Evolutionary conservation across 2,329 filamentous ascomycete genomes (phyloP).

Genomic region (Teratosphaeria pseudoeucalypti): DNA sequence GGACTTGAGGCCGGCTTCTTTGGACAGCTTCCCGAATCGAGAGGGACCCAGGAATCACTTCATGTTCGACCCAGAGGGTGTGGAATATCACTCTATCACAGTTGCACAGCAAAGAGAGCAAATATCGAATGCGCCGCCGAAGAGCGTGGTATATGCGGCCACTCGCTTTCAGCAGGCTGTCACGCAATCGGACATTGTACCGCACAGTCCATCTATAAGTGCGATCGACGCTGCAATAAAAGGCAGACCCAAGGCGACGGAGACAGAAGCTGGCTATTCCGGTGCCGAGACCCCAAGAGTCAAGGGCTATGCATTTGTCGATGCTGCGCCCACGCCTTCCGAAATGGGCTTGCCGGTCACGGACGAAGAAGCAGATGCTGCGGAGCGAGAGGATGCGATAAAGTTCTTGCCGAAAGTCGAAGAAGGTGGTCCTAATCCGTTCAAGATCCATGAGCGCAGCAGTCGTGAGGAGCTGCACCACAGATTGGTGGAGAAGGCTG

Average conservation of each 20-base stretch:
- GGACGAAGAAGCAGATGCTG: conserved; percentile 24
- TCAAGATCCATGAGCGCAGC: conserved; percentile 64
- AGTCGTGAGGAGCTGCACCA: conserved; percentile 73
- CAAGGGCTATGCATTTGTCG: conserved; percentile 89
- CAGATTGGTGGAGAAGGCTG: conserved; percentile 73
- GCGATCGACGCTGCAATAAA: conserved; percentile 76
- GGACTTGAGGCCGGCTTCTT: conserved; percentile 62
- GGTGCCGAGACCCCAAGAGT: conserved; percentile 78
- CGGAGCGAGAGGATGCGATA: conserved; percentile 27
- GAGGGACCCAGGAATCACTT: conserved; percentile 62
- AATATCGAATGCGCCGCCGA: conserved; percentile 63
- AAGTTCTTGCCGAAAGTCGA: conserved; percentile 37
- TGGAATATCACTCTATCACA: conserved; percentile 48
- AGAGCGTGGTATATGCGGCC: conserved; percentile 68
- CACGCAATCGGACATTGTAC: conserved; percentile 30
- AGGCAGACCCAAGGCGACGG: conserved; percentile 53
- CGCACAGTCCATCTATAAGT: conserved; percentile 73
- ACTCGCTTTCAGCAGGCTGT: conserved; percentile 52
- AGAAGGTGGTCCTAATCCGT: conserved; percentile 59
- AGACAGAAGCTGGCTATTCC: conserved; percentile 49
- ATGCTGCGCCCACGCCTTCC: conserved; percentile 56
- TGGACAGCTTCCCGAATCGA: conserved; percentile 59
- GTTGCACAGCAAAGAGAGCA: conserved; percentile 58
- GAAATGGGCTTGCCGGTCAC: conserved; percentile 42
- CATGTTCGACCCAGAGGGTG: conserved; percentile 70